phyloP scores from a whole-genome alignment of 139 green algal genomes.

The Chloropicon primus region DNA sequence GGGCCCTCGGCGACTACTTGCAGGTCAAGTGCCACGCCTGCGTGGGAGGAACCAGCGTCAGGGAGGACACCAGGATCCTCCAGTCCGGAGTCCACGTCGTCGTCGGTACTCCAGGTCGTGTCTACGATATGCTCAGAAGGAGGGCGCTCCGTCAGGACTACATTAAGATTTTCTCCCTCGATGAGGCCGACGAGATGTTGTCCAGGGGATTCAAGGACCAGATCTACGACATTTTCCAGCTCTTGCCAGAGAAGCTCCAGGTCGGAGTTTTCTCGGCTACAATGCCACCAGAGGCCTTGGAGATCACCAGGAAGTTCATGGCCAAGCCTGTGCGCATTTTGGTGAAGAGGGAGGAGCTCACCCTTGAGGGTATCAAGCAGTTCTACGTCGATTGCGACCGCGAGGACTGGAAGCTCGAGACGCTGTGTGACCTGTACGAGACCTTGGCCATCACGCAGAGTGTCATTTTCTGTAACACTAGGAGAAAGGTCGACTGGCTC shows the following conservation, averaged over 20 bases:
- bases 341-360: conserved; percentile 99
- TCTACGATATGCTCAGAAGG: conserved; percentile 98
- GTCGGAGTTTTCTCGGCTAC: conserved; percentile 98
- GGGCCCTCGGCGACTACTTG: conserved; percentile 94
- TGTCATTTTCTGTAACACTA: conserved; percentile 99
- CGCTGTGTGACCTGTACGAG: conserved; percentile 98
- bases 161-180: conserved; percentile 93
- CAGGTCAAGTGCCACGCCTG: conserved; percentile 99
- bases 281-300: conserved; percentile 92
- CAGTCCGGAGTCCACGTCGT: conserved; percentile 73
- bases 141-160: conserved; percentile 72
- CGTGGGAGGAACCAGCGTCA: conserved; percentile 91
- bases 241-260: conserved; percentile 96
- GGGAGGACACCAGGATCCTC: conserved; percentile 93
- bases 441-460: conserved; percentile 98
- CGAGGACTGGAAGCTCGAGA: conserved; percentile 99
- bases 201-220: conserved; percentile 98
- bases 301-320: conserved; percentile 99
- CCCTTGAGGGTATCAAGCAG: conserved; percentile 99
- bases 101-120: conserved; percentile 93
- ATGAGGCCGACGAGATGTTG: conserved; percentile 99
- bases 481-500: conserved; percentile 98
- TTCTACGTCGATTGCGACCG: conserved; percentile 81
- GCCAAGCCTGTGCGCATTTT: conserved; percentile 99
- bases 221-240: conserved; percentile 99